A percentile compares a stretch with the other conserved stretches of the same genome.
Conservation (phyloP, 129 eudicot genomes). For the Kitagawia praeruptora region DNA sequence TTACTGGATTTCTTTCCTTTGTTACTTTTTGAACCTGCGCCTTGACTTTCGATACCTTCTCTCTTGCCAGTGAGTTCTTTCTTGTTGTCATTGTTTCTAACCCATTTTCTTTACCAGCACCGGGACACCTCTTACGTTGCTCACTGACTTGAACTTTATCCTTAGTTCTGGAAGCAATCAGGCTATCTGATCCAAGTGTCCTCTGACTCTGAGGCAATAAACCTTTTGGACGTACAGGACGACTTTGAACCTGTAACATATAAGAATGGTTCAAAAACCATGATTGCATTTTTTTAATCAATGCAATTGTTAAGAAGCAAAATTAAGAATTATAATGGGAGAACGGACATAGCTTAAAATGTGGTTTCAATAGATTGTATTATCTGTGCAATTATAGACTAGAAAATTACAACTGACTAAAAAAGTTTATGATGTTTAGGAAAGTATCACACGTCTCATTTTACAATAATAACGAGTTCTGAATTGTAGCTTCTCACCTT, state of each 20-base stretch:
- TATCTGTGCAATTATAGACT: neutral
- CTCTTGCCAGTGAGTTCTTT: constrained; percentile 13
- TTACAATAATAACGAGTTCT: neutral
- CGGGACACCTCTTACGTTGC: neutral
- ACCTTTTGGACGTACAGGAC: constrained; percentile 16
- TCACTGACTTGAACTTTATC: constrained; percentile 10
- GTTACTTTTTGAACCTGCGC: constrained; percentile 28
- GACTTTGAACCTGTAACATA: constrained; percentile 29
- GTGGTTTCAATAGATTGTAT: neutral
- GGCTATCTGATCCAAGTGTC: constrained; percentile 15
- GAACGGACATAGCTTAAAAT: neutral
- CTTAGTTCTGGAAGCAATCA: constrained; percentile 9
- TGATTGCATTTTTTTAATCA: neutral
- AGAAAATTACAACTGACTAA: neutral
- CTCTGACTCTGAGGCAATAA: constrained; percentile 22
- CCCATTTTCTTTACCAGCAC: constrained; percentile 31
- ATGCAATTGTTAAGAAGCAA: neutral
- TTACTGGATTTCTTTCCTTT: constrained; percentile 17
- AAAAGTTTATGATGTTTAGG: neutral
- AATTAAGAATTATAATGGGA: neutral
- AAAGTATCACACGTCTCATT: neutral
- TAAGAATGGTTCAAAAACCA: constrained; percentile 2
- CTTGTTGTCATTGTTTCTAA: constrained; percentile 1
- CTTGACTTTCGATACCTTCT: constrained; percentile 17
- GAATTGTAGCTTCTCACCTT: constrained; percentile 26